These are phyloP conservation scores for Coemansia reversa DNA, from an alignment of 192 early-diverging fungal species.

Conservation along the genomic window DNA sequence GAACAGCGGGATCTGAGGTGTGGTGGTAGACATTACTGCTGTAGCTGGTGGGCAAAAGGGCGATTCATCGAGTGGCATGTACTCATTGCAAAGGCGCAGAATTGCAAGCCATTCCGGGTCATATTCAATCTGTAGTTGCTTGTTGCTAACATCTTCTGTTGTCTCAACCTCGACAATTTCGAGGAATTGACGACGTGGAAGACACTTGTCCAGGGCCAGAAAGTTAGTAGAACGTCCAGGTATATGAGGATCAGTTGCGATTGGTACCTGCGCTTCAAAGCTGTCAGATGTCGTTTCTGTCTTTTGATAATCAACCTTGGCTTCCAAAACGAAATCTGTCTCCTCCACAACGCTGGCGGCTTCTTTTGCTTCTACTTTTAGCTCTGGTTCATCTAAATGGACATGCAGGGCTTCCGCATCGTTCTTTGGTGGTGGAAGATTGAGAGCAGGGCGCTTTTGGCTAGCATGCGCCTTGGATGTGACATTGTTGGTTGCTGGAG, in stretches of 20 bases:
- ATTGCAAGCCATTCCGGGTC: conserved; percentile 85
- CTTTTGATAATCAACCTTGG: too few species aligned
- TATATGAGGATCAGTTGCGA: conserved; percentile 14
- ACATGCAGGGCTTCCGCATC: not conserved
- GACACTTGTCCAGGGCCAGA: conserved; percentile 93
- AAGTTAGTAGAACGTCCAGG: conserved; percentile 68
- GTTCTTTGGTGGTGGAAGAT: conserved; percentile 36
- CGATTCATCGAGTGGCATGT: conserved; percentile 56
- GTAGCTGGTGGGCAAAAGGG: conserved; percentile 52
- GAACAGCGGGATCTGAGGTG: conserved; percentile 15
- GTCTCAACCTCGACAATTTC: conserved; percentile 68
- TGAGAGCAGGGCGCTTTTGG: conserved; percentile 16
- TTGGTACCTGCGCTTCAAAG: not conserved
- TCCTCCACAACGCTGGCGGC: too few species aligned
- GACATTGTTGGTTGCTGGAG: not conserved
- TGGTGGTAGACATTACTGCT: conserved; percentile 47
- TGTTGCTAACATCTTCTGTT: conserved; percentile 46
- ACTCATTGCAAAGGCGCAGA: conserved; percentile 60
- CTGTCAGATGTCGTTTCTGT: not conserved
- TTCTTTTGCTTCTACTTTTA: too few species aligned
- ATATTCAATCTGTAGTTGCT: conserved; percentile 66
- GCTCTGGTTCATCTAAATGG: too few species aligned
- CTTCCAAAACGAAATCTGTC: too few species aligned
- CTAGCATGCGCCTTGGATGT: not conserved
- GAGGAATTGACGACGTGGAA: conserved; percentile 74